These are phyloP conservation scores for Kwoniella heveanensis DNA, from an alignment of 768 basidiomycete genomes.

Conservation along the genomic window DNA sequence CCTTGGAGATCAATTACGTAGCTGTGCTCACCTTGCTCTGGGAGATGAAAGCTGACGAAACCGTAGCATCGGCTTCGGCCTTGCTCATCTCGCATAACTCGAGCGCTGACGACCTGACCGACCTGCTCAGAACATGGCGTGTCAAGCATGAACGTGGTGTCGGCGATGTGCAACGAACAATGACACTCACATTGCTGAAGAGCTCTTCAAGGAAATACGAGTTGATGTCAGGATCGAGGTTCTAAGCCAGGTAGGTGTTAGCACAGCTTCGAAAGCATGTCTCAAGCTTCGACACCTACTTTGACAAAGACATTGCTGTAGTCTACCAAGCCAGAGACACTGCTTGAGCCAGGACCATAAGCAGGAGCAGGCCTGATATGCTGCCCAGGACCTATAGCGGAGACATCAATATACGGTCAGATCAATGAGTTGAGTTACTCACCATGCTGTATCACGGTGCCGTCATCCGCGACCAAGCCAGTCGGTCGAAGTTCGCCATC, in stretches of 20 bases:
- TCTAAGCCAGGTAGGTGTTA: slow-evolving; percentile 24
- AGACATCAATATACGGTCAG: slow-evolving; percentile 2
- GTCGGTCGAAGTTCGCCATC: slow-evolving; percentile 34
- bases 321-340: slow-evolving; percentile 44
- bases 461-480: slow-evolving; percentile 39
- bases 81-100: slow-evolving; percentile 91
- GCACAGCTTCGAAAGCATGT: background rate
- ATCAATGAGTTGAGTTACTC: slow-evolving; percentile 6
- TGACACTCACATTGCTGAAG: slow-evolving; percentile 33
- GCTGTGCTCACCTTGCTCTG: slow-evolving; percentile 39
- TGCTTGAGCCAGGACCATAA: slow-evolving; percentile 40
- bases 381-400: slow-evolving; percentile 42
- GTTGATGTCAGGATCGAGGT: slow-evolving; percentile 47
- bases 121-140: slow-evolving; percentile 23
- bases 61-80: slow-evolving; percentile 93
- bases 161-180: background rate
- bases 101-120: slow-evolving; percentile 43
- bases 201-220: slow-evolving; percentile 37
- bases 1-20: background rate
- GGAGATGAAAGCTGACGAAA: slow-evolving; percentile 75
- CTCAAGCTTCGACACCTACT: slow-evolving; percentile 18
- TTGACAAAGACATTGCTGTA: slow-evolving; percentile 47
- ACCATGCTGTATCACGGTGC: slow-evolving; percentile 44
- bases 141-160: background rate
- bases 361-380: slow-evolving; percentile 43